Percentiles rank a stretch among this genome's conserved stretches.
These are phyloP conservation scores for Phylloporus scabripes DNA, from an alignment of 768 basidiomycete genomes.

Conservation along the genomic window DNA sequence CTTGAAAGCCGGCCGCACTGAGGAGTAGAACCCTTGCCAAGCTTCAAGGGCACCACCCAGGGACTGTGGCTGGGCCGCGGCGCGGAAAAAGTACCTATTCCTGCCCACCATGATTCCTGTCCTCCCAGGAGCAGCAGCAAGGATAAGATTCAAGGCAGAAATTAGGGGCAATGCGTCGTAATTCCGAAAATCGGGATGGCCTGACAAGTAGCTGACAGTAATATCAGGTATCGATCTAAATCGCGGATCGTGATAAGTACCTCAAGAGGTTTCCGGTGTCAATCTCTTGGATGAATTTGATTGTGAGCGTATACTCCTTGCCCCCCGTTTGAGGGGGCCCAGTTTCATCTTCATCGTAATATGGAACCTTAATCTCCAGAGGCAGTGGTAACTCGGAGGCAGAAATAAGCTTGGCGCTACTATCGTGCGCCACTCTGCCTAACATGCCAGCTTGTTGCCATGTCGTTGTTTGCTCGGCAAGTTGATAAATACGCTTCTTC, in stretches of 20 bases:
- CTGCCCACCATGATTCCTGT: conserved; percentile 48
- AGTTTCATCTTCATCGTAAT: conserved; percentile 43
- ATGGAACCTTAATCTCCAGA: conserved; percentile 34
- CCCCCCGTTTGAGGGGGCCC: conserved; percentile 27
- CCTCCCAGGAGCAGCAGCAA: conserved; percentile 41
- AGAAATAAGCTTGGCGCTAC: conserved; percentile 42
- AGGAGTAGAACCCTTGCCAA: conserved; percentile 50
- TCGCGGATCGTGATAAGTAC: conserved; percentile 25
- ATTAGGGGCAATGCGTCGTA: conserved; percentile 45
- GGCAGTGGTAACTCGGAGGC: conserved; percentile 38
- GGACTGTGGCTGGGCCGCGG: conserved; percentile 23
- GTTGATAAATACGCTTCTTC: conserved; percentile 42
- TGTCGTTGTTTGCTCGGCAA: conserved; percentile 40
- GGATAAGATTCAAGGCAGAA: conserved; percentile 46
- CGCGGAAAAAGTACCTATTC: conserved; percentile 49
- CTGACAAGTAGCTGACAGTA: conserved; percentile 38
- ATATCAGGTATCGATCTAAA: conserved; percentile 7
- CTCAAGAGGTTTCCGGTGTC: conserved; percentile 38
- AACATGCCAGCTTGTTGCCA: conserved; percentile 40
- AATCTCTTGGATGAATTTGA: conserved; percentile 40
- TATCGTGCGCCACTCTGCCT: conserved; percentile 43
- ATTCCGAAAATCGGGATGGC: conserved; percentile 37
- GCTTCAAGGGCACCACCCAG: conserved; percentile 52
- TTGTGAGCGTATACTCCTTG: conserved; percentile 41
- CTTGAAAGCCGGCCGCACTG: conserved; percentile 37